These are phyloP conservation scores for Lumnitzera littorea DNA, from an alignment of 345 rosid genomes.

Conservation along the genomic window DNA sequence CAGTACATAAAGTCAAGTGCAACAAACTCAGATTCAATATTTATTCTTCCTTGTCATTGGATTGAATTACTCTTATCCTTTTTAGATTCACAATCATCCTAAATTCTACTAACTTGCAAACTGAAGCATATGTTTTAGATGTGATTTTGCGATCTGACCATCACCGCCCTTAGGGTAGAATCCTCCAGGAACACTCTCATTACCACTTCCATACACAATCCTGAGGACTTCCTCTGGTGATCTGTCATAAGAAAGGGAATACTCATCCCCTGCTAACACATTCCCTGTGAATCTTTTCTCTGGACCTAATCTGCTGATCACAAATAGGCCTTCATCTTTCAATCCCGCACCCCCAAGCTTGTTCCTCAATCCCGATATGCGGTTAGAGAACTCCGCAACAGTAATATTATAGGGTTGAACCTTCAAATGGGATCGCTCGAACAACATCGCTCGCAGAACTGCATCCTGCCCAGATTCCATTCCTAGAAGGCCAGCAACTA, in stretches of 20 bases:
- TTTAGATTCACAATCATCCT: too few species aligned
- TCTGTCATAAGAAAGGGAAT: slow-evolving; percentile 37
- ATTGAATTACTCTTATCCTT: too few species aligned
- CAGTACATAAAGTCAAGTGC: too few species aligned
- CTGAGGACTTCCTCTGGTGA: slow-evolving; percentile 51
- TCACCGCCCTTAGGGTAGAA: slow-evolving; percentile 53
- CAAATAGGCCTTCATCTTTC: slow-evolving; percentile 57
- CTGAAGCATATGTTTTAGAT: slow-evolving; percentile 7
- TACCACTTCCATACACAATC: slow-evolving; percentile 59
- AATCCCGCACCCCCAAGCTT: slow-evolving; percentile 21
- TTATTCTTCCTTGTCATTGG: too few species aligned
- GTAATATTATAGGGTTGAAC: slow-evolving; percentile 30
- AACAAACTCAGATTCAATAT: too few species aligned
- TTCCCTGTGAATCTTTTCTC: slow-evolving; percentile 40
- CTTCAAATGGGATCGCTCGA: slow-evolving; percentile 16
- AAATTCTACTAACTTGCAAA: background rate
- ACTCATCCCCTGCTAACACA: slow-evolving; percentile 41
- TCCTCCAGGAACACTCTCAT: slow-evolving; percentile 45
- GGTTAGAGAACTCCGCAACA: slow-evolving; percentile 38
- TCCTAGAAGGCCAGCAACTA: slow-evolving; percentile 71
- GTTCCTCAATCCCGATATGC: slow-evolving; percentile 28
- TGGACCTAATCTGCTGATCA: slow-evolving; percentile 20
- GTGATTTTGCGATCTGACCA: slow-evolving; percentile 45
- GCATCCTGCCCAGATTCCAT: slow-evolving; percentile 85
- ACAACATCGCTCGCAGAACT: slow-evolving; percentile 50